These are phyloP conservation scores for Iodosphaeria phyllophila DNA, from an alignment of 2,329 filamentous ascomycete genomes.

Conservation along the genomic window DNA sequence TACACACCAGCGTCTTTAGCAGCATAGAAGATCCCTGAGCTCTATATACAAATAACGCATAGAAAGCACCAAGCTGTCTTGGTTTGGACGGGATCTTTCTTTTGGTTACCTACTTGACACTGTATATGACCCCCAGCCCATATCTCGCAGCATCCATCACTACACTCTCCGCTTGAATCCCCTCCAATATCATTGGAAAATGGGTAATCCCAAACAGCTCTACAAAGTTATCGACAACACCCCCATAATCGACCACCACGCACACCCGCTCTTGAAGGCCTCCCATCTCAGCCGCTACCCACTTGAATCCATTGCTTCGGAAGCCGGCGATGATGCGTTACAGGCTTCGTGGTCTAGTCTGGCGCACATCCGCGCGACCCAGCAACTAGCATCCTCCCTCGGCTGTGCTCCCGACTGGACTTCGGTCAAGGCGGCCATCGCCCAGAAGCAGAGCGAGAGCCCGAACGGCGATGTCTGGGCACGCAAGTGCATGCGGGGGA, in stretches of 20 bases:
- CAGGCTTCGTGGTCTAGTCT: slow-evolving; percentile 41
- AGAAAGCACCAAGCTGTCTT: too few species aligned
- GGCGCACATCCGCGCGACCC: slow-evolving; percentile 49
- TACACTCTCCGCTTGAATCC: too few species aligned
- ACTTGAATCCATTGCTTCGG: slow-evolving; percentile 45
- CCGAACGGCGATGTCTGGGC: background rate
- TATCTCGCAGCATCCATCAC: too few species aligned
- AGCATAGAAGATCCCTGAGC: too few species aligned
- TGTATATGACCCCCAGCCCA: too few species aligned
- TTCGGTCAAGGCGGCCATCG: slow-evolving; percentile 24
- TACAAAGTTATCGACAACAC: slow-evolving; percentile 25
- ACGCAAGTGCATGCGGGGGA: slow-evolving; percentile 33
- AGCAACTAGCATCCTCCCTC: slow-evolving; percentile 47
- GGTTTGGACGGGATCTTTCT: too few species aligned
- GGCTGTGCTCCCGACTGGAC: slow-evolving; percentile 45
- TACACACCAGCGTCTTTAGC: too few species aligned
- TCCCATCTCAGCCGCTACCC: slow-evolving; percentile 25
- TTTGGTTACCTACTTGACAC: too few species aligned
- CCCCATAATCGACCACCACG: slow-evolving; percentile 58
- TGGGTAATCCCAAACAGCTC: slow-evolving; percentile 4
- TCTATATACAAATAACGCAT: too few species aligned
- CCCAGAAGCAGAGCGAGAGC: slow-evolving; percentile 14
- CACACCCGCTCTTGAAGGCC: slow-evolving; percentile 45
- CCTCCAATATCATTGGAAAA: too few species aligned
- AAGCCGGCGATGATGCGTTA: slow-evolving; percentile 53